These are phyloP conservation scores for Volvox carteri DNA, from an alignment of 163 green algal species.

Conservation along the genomic window DNA sequence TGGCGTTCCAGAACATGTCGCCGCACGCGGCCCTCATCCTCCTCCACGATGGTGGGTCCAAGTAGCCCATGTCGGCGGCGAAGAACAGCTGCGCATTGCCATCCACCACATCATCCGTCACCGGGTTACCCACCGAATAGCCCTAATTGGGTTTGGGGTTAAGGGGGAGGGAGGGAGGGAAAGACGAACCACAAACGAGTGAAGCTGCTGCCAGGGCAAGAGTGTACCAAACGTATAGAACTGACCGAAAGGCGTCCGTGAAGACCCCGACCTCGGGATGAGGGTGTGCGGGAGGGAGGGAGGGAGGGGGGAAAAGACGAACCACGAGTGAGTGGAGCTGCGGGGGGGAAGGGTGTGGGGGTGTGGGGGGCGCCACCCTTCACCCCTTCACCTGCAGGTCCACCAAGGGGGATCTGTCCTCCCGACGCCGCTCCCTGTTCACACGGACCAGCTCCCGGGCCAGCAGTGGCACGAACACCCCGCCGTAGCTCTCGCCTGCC, in stretches of 20 bases:
- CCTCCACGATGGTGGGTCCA: slow-evolving; percentile 64
- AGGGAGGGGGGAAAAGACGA: neutral
- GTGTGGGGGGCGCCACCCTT: neutral
- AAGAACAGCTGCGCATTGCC: slow-evolving; percentile 73
- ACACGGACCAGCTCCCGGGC: slow-evolving; percentile 66
- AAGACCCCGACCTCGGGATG: too few species aligned
- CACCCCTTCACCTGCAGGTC: slow-evolving; percentile 12
- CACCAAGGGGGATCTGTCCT: slow-evolving; percentile 28
- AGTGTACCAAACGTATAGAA: too few species aligned
- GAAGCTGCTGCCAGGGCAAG: too few species aligned
- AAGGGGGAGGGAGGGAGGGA: neutral
- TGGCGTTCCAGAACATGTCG: slow-evolving; percentile 72
- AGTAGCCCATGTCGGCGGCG: slow-evolving; percentile 64
- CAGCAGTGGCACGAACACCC: slow-evolving; percentile 84
- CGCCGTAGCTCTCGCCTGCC: slow-evolving; percentile 80
- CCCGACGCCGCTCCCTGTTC: slow-evolving; percentile 57
- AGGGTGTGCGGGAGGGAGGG: neutral
- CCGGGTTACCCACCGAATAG: slow-evolving; percentile 85
- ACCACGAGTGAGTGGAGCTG: too few species aligned
- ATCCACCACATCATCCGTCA: slow-evolving; percentile 79
- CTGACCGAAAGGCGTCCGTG: too few species aligned
- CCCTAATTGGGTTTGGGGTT: slow-evolving; percentile 57
- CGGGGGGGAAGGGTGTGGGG: neutral
- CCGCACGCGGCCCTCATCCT: slow-evolving; percentile 56
- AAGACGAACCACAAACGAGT: too few species aligned